These are phyloP conservation scores for Datisca glomerata DNA, from an alignment of 306 rosid species.

Conservation along the genomic window DNA sequence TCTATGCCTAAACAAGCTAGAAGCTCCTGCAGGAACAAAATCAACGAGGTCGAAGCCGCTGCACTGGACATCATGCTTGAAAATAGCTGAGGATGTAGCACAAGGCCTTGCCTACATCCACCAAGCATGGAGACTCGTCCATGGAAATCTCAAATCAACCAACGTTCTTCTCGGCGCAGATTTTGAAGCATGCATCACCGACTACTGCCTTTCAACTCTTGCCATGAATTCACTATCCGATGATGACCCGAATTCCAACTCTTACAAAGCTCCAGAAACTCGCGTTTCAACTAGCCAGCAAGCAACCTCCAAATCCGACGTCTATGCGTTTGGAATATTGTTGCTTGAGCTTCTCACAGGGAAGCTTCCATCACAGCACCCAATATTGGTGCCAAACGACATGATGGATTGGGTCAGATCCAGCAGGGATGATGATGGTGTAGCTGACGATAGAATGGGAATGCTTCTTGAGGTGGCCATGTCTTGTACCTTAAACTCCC, in stretches of 20 bases:
- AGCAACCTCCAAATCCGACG: constrained; percentile 52
- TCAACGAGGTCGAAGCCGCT: constrained; percentile 77
- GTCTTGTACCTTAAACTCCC: constrained; percentile 53
- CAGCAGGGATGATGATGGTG: constrained; percentile 41
- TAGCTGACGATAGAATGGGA: constrained; percentile 47
- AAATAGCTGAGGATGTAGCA: constrained; percentile 88
- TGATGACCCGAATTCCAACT: constrained; percentile 29
- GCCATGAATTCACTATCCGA: constrained; percentile 18
- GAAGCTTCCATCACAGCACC: constrained; percentile 49
- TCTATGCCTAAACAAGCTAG: too few relatives aligned
- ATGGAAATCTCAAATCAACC: constrained; percentile 80
- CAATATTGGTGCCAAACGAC: constrained; percentile 35
- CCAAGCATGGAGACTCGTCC: constrained; percentile 93
- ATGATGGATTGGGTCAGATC: constrained; percentile 57
- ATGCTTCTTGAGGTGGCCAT: constrained; percentile 73
- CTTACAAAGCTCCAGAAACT: constrained; percentile 62
- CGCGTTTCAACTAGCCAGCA: constrained; percentile 28
- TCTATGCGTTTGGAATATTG: constrained; percentile 60
- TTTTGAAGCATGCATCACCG: constrained; percentile 76
- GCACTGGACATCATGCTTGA: constrained; percentile 93
- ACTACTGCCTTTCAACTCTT: constrained; percentile 63
- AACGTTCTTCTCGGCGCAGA: constrained; percentile 79
- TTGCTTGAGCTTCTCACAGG: constrained; percentile 75
- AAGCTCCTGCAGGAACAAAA: constrained; percentile 43
- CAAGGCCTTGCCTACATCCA: constrained; percentile 91